These are phyloP conservation scores for Polytrichum formosum DNA, from an alignment of 225 moss, liverwort and hornwort species.

Conservation along the genomic window DNA sequence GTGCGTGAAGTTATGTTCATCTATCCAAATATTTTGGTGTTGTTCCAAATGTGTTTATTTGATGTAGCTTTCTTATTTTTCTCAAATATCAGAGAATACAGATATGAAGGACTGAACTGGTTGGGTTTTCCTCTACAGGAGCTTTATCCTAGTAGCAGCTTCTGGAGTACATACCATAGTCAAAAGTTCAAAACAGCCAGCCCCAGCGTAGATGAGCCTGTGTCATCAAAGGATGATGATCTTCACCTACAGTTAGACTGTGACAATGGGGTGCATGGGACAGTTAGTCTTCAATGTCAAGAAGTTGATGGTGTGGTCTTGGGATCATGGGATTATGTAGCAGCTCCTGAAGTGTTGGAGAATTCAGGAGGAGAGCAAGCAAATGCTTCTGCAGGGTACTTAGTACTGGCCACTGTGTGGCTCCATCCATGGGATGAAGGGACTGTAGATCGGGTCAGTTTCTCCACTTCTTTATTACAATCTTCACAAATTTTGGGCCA, in stretches of 20 bases:
- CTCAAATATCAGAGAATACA: no score
- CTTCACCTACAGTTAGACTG: constrained; percentile 30
- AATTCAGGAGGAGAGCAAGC: constrained; percentile 40
- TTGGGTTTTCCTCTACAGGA: constrained; percentile 15
- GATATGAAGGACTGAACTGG: no score
- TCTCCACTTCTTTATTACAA: neutral
- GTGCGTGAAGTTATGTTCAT: no score
- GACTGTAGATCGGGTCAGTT: constrained; percentile 77
- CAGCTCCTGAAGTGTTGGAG: constrained; percentile 49
- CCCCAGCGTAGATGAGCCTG: constrained; percentile 24
- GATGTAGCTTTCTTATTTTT: neutral
- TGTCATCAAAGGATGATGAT: constrained; percentile 22
- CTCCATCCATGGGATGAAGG: constrained; percentile 86
- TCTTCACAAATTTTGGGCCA: no score
- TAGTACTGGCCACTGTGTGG: constrained; percentile 85
- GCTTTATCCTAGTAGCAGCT: constrained; percentile 84
- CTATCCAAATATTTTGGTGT: no score
- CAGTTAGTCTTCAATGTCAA: constrained; percentile 69
- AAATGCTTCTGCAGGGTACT: constrained; percentile 59
- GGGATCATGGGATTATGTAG: constrained; percentile 79
- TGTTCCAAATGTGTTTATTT: no score
- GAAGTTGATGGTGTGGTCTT: constrained; percentile 95
- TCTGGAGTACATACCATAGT: constrained; percentile 72
- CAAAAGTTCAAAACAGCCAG: constrained; percentile 27
- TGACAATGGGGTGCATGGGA: constrained; percentile 28